Evolutionary conservation across 2,329 filamentous ascomycete species (phyloP).

Genomic region (Fusarium multiceps): DNA sequence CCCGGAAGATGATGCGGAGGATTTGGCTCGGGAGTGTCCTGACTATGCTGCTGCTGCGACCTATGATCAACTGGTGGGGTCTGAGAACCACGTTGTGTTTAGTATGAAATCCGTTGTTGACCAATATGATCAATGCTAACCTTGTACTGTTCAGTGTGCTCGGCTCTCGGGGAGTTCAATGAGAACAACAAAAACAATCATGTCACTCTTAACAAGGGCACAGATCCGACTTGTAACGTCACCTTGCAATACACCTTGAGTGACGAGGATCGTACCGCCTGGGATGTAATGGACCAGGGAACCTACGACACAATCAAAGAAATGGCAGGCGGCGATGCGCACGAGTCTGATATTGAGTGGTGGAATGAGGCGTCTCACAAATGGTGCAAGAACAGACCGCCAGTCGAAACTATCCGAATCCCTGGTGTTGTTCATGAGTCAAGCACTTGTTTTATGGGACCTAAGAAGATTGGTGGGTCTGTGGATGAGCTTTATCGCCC

Average conservation of each 20-base stretch:
- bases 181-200: not conserved
- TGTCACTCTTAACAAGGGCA: not conserved
- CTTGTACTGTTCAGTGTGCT: not conserved
- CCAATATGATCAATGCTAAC: not conserved
- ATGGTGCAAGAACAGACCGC: not conserved
- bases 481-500: not conserved
- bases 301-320: not conserved
- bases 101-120: not conserved
- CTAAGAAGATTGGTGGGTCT: not conserved
- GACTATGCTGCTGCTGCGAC: slow-evolving; percentile 4
- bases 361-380: not conserved
- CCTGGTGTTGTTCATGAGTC: slow-evolving; percentile 1
- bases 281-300: not conserved
- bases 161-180: not conserved
- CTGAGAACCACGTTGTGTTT: not conserved
- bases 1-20: not conserved
- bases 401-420: not conserved
- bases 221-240: not conserved
- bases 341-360: not conserved
- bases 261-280: not conserved
- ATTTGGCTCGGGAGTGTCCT: not conserved
- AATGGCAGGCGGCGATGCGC: not conserved
- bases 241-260: not conserved
- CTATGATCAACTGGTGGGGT: not conserved
- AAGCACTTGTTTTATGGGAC: slow-evolving; percentile 1